Conservation (phyloP, 2,329 filamentous ascomycete species). For the Cadophora sp. region DNA sequence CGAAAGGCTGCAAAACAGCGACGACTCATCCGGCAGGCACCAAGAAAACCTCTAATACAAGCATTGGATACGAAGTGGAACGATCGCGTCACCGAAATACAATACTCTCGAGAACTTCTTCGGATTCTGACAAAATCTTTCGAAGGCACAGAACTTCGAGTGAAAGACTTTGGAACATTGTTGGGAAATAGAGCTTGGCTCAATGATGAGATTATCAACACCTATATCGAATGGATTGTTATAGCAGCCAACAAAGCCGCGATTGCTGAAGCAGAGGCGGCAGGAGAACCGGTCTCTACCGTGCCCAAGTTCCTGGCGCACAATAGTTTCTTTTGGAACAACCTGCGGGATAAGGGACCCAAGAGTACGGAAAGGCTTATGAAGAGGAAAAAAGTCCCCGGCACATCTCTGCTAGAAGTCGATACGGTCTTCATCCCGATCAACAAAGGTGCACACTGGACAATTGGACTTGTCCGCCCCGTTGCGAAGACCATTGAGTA, state of each 20-base stretch:
- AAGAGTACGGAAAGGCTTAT: constrained; percentile 59
- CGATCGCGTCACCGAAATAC: constrained; percentile 42
- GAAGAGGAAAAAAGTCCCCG: constrained; percentile 61
- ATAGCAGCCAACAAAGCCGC: constrained; percentile 64
- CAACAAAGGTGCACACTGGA: constrained; percentile 72
- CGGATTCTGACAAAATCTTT: constrained; percentile 52
- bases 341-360: constrained; percentile 56
- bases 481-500: constrained; percentile 66
- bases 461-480: constrained; percentile 71
- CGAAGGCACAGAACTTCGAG: constrained; percentile 57
- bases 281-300: constrained; percentile 47
- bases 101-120: constrained; percentile 41
- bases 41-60: constrained; percentile 35
- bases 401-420: constrained; percentile 67
- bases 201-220: constrained; percentile 79
- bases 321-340: constrained; percentile 70
- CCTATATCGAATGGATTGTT: constrained; percentile 66
- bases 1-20: constrained; percentile 36
- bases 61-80: constrained; percentile 50
- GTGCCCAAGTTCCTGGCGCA: constrained; percentile 68
- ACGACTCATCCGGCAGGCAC: constrained; percentile 36
- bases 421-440: constrained; percentile 75
- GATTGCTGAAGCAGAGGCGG: constrained; percentile 43
- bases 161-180: constrained; percentile 69
- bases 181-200: constrained; percentile 67